phyloP scores from a whole-genome alignment of 306 rosid genomes.

The Bauhinia variegata region DNA sequence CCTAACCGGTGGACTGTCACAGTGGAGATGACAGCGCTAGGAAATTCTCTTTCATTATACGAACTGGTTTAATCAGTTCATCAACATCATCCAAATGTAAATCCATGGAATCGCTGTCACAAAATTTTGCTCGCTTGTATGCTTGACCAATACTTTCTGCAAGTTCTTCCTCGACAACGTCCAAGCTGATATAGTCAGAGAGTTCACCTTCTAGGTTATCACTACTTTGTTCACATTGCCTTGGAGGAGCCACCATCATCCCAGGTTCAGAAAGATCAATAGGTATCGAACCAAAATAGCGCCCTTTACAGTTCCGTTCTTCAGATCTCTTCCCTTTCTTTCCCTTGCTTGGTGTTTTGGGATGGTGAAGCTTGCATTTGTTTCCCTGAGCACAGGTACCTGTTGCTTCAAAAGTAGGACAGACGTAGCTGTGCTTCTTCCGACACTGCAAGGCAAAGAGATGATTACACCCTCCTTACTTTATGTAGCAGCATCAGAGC shows the following conservation, averaged over 20 bases:
- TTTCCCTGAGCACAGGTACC: conserved; percentile 70
- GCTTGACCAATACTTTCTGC: conserved; percentile 41
- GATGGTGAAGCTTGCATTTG: conserved; percentile 93
- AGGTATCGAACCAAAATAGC: conserved; percentile 66
- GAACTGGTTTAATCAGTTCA: conserved; percentile 61
- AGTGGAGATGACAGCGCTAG: conserved; percentile 25
- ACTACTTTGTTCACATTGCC: conserved; percentile 28
- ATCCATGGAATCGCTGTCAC: conserved; percentile 49
- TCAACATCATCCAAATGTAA: conserved; percentile 53
- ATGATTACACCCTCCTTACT: no score
- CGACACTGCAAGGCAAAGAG: conserved; percentile 58
- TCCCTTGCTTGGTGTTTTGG: conserved; percentile 59
- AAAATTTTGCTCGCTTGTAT: conserved; percentile 38
- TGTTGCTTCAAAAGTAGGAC: conserved; percentile 79
- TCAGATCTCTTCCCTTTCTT: conserved; percentile 75
- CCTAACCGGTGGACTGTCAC: conserved; percentile 30
- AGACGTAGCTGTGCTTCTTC: conserved; percentile 92
- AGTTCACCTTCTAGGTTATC: conserved; percentile 44
- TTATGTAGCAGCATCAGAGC: no score
- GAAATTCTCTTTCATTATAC: conserved; percentile 43
- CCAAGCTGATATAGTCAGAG: conserved; percentile 63
- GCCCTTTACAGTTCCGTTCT: conserved; percentile 55
- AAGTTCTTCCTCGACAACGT: conserved; percentile 50
- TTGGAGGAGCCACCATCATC: conserved; percentile 32
- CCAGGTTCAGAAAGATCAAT: conserved; percentile 40